Conservation (phyloP, 179 eudicot genomes). For the Monotropa hypopitys region DNA sequence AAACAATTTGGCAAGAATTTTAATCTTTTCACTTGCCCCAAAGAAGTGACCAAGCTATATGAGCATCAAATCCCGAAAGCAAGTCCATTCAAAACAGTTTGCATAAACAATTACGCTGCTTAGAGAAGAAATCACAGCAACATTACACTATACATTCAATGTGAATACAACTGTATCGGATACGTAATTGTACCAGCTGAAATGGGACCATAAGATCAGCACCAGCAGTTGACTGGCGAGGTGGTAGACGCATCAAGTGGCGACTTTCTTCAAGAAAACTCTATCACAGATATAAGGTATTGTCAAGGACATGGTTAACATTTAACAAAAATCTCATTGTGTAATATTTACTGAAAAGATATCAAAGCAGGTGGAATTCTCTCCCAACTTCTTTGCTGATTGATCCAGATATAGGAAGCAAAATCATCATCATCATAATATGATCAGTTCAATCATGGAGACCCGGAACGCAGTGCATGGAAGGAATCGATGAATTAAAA, state of each 20-base stretch:
- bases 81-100: neutral
- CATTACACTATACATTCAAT: neutral
- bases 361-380: neutral
- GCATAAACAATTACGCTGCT: neutral
- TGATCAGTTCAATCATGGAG: neutral
- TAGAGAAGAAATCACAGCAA: neutral
- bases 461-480: neutral
- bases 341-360: neutral
- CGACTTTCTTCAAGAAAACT: conserved; percentile 96
- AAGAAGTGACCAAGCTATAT: neutral
- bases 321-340: neutral
- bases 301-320: conserved; percentile 9
- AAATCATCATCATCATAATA: neutral
- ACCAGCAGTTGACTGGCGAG: conserved; percentile 97
- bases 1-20: neutral
- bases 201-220: conserved; percentile 99
- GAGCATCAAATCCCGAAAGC: neutral
- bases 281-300: conserved; percentile 25
- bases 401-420: neutral
- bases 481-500: neutral
- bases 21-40: neutral
- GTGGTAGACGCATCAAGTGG: conserved; percentile 86
- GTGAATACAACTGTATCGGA: neutral
- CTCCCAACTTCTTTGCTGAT: neutral
- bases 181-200: conserved; percentile 47